A percentile compares a stretch with the other conserved stretches of the same genome.
Evolutionary conservation across 2,329 filamentous ascomycete genomes (phyloP).

Genomic region (Pseudogymnoascus verrucosus): DNA sequence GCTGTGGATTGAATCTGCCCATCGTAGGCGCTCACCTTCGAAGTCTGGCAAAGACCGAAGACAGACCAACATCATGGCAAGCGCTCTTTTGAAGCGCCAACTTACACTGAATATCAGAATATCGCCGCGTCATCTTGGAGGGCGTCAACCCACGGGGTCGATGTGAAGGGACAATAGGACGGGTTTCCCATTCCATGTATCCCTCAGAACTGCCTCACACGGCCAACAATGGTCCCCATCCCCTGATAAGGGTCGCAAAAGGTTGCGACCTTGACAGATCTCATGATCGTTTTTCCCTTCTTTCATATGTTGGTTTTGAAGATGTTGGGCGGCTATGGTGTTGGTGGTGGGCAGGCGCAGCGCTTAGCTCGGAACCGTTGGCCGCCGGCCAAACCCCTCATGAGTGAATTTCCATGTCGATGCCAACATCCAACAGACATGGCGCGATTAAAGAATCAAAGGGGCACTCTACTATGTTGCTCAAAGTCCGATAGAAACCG

Average conservation of each 20-base stretch:
- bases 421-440: conserved; percentile 4
- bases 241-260: not conserved
- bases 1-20: conserved; percentile 3
- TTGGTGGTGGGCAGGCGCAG: conserved; percentile 1
- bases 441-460: not conserved
- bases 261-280: not conserved
- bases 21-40: not conserved
- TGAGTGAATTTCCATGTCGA: not conserved
- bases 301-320: not conserved
- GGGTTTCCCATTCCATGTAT: not conserved
- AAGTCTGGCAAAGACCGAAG: not conserved
- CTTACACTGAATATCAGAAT: conserved; percentile 2
- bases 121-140: not conserved
- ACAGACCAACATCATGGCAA: not conserved
- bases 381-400: not conserved
- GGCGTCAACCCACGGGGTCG: not conserved
- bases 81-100: not conserved
- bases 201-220: not conserved
- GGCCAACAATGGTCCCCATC: not conserved
- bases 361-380: conserved; percentile 4
- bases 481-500: too few species aligned
- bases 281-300: not conserved
- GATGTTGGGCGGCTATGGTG: not conserved
- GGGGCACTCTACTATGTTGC: not conserved
- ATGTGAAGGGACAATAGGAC: not conserved